Base-by-base conservation (phyloP, 169 alveolate genomes). In the Eimeria necatrix region DNA sequence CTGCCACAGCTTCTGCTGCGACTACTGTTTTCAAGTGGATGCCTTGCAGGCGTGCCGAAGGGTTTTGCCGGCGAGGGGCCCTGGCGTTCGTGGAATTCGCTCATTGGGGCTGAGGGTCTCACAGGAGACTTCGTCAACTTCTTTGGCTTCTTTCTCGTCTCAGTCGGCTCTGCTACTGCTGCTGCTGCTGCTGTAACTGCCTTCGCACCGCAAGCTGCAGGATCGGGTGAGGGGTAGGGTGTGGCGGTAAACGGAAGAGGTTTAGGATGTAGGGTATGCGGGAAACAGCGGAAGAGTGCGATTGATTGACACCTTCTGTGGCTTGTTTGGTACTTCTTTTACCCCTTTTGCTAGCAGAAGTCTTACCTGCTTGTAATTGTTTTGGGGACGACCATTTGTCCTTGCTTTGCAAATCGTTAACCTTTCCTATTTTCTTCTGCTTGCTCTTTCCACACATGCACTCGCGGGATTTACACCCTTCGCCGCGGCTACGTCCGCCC, bases 121-220 rank as follows among this genome's bases (percentile, higher is more conserved):
- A 53, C 76, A 51, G 74, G 56, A 1, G 51, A 48, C 18, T 14
- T 83, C 8, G 32, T 53, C 9, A 24, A 51, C 56, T 83, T 52
- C 20, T 26, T 10, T 22, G 71, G 71, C 14, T 83, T 83, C 20
- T 26, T 83, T 51, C 9, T 26, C 18, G 91, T 83, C 22, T 83
- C 91, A 7, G 91, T 83, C 14, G 73, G 46, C 3, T 24, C 48
- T 26, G 91, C 91, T 14, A 56, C 91, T 22, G 91, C 91, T 53
- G 91, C 91, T 4, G 91, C 91, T 4, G 91, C 91, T 4, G 91
- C 91, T 7, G 91, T 83, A 4, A n/a, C 49, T 51, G 74, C 52
- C 8, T 22, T 83, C 26, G 91, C 91, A 22, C 91, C 91, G 41
- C 91, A 83, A 83, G 91, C 91, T 3, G 91, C 91, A 26, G 91